Percentiles rank a stretch among this genome's conserved stretches.
Evolutionary conservation across 116 monocot species (phyloP).

Genomic region (Cymodocea nodosa): DNA sequence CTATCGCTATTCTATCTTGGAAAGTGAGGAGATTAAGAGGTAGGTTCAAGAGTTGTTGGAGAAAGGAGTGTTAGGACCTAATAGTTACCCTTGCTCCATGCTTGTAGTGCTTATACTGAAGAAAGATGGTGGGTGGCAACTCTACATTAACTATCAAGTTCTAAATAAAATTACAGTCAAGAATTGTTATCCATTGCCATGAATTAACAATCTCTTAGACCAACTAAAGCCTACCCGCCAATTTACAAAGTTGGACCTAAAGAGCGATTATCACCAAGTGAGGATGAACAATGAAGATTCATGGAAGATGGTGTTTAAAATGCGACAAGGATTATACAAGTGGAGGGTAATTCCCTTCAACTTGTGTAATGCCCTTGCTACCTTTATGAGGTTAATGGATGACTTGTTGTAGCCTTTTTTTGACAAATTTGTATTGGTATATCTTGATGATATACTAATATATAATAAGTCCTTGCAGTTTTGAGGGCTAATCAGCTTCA

Average conservation of each 20-base stretch:
- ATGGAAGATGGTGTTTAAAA: too few species aligned
- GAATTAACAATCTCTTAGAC: constrained; percentile 9
- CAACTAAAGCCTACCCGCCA: neutral
- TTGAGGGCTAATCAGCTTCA: too few species aligned
- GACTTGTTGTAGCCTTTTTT: too few species aligned
- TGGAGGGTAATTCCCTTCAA: too few species aligned
- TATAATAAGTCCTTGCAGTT: too few species aligned
- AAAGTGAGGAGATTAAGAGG: neutral
- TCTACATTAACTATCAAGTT: constrained; percentile 6
- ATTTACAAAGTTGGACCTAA: constrained; percentile 10
- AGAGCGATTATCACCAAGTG: constrained; percentile 7
- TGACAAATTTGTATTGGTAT: too few species aligned
- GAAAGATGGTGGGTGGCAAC: constrained; percentile 2
- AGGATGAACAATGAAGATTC: neutral
- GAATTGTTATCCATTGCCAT: constrained; percentile 1
- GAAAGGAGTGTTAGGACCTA: neutral
- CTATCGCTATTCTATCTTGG: neutral
- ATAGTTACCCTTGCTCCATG: neutral
- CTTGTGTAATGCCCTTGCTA: too few species aligned
- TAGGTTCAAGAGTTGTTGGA: neutral
- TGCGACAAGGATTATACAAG: too few species aligned
- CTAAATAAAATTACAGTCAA: constrained; percentile 11
- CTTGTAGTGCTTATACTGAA: constrained; percentile 3
- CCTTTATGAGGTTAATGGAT: too few species aligned
- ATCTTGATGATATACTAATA: too few species aligned